phyloP scores from a whole-genome alignment of 768 basidiomycete genomes.

The Rubroboletus pulcherrimus region DNA sequence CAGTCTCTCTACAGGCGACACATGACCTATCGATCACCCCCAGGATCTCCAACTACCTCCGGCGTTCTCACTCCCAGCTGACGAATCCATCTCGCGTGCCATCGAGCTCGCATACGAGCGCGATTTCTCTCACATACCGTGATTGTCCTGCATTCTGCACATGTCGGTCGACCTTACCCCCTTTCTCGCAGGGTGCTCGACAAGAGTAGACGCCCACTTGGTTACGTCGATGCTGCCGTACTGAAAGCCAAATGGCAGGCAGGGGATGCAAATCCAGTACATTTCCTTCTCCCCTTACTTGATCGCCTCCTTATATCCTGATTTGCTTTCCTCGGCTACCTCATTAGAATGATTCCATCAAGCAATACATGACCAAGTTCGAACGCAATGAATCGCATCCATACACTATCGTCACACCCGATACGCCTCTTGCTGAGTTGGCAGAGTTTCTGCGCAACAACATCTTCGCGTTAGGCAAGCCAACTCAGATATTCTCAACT shows the following conservation, averaged over 20 bases:
- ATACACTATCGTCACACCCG: constrained; percentile 78
- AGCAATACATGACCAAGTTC: constrained; percentile 70
- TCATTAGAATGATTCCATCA: constrained; percentile 64
- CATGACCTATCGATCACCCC: background rate
- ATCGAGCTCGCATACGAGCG: constrained; percentile 89
- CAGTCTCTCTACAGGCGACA: background rate
- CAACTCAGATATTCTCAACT: background rate
- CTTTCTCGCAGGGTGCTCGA: constrained; percentile 61
- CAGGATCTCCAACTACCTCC: constrained; percentile 76
- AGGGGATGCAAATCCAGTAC: constrained; percentile 64
- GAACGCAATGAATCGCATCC: constrained; percentile 58
- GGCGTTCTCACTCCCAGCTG: constrained; percentile 74
- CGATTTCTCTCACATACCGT: constrained; percentile 95
- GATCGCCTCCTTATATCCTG: background rate
- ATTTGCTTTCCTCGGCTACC: background rate
- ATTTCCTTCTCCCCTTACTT: constrained; percentile 21
- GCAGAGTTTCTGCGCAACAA: constrained; percentile 72
- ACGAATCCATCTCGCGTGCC: constrained; percentile 69
- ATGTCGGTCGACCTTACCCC: background rate
- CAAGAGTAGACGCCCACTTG: constrained; percentile 66
- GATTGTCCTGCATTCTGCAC: constrained; percentile 16
- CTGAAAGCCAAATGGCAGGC: constrained; percentile 80
- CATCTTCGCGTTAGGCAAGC: constrained; percentile 71
- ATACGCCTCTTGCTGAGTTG: constrained; percentile 74
- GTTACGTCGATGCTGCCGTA: constrained; percentile 75